Evolutionary conservation across 129 eudicot species (phyloP).

Genomic region (Flaveria brownii): DNA sequence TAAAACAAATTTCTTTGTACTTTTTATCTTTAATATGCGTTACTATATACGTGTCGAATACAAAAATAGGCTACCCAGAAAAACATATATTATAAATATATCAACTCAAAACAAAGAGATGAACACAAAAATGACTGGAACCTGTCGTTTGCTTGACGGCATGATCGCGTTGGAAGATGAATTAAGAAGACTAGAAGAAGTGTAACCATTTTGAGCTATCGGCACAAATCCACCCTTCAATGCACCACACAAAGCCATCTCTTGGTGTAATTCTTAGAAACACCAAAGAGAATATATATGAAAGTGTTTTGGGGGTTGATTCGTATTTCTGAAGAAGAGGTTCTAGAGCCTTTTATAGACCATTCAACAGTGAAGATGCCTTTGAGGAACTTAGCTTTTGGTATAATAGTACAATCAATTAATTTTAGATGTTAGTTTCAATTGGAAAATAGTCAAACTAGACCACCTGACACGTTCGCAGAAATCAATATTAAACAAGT

Average conservation of each 20-base stretch:
- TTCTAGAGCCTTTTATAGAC: constrained; percentile 27
- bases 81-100: background rate
- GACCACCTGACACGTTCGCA: constrained; percentile 10
- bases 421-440: background rate
- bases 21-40: no score
- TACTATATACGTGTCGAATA: no score
- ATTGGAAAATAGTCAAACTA: constrained; percentile 1
- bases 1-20: no score
- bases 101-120: background rate
- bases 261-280: background rate
- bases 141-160: constrained; percentile 31
- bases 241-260: constrained; percentile 32
- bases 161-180: constrained; percentile 15
- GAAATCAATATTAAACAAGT: background rate
- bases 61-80: no score
- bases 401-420: background rate
- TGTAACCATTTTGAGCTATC: constrained; percentile 23
- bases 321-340: background rate
- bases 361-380: background rate
- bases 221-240: constrained; percentile 25
- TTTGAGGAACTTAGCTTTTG: background rate
- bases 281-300: background rate
- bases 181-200: constrained; percentile 16
- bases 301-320: background rate
- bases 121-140: constrained; percentile 15